phyloP scores from a whole-genome alignment of 345 rosid species.

The Turnera subulata region DNA sequence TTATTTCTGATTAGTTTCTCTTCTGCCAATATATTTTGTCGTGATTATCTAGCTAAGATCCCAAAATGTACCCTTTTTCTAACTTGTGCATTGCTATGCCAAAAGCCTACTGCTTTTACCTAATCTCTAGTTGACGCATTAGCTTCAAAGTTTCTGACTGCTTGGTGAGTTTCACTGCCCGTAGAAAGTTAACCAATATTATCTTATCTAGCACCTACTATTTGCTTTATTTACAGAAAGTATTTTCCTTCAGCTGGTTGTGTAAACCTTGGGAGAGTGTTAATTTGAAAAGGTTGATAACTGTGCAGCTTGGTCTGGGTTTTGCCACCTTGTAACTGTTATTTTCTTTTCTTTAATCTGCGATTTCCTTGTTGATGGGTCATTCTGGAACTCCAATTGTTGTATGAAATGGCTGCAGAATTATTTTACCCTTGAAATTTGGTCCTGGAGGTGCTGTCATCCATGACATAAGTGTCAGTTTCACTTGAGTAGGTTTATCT shows the following conservation, averaged over 20 bases:
- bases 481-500: background rate
- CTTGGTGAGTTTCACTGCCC: background rate
- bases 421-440: background rate
- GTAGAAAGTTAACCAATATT: background rate
- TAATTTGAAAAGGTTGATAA: background rate
- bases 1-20: too few relatives aligned
- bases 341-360: too few relatives aligned
- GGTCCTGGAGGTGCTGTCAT: background rate
- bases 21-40: background rate
- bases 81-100: background rate
- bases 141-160: background rate
- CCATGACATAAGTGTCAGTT: background rate
- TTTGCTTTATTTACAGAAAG: background rate
- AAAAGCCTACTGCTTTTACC: background rate
- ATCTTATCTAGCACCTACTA: background rate
- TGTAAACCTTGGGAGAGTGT: background rate
- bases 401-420: too few relatives aligned
- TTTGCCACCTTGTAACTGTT: too few relatives aligned
- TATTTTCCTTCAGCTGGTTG: background rate
- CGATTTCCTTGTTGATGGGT: background rate
- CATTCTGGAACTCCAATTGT: background rate
- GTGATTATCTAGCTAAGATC: background rate
- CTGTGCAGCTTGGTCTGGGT: too few relatives aligned
- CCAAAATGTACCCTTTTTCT: background rate
- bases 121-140: background rate